These are phyloP conservation scores for Paracoccidioides brasiliensis DNA, from an alignment of 2,329 filamentous ascomycete species.

Conservation along the genomic window DNA sequence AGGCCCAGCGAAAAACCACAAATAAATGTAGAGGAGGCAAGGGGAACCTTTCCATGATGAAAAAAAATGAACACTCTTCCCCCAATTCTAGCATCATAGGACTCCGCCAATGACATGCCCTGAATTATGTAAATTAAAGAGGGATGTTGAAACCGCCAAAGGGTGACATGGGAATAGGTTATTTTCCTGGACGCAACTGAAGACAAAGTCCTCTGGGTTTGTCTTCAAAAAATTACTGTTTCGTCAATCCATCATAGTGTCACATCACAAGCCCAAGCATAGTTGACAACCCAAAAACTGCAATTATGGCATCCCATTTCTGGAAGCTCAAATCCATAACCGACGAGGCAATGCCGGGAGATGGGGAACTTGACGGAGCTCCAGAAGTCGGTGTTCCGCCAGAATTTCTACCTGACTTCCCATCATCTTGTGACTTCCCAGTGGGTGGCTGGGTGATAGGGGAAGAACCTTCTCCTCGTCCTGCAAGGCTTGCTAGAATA, in stretches of 20 bases:
- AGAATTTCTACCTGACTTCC: neutral
- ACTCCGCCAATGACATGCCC: neutral
- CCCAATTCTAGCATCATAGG: no score
- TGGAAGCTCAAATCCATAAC: neutral
- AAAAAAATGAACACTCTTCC: neutral
- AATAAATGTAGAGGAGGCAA: neutral
- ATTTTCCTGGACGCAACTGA: neutral
- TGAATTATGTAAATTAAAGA: neutral
- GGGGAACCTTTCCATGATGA: neutral
- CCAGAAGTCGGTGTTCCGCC: neutral
- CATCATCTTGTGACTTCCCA: neutral
- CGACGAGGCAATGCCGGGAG: neutral
- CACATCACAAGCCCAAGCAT: neutral
- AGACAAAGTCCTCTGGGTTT: neutral
- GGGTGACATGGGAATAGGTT: no score
- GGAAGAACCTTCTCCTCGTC: neutral
- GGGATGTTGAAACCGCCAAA: no score
- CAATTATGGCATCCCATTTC: neutral
- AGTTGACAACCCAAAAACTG: neutral
- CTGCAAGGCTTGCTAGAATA: conserved; percentile 1
- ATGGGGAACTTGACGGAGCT: neutral
- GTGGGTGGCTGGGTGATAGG: neutral
- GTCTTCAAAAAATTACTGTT: neutral
- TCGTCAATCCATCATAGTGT: neutral
- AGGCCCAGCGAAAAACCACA: no score